Conservation (phyloP, 2,329 filamentous ascomycete genomes). For the Aureobasidium pullulans region DNA sequence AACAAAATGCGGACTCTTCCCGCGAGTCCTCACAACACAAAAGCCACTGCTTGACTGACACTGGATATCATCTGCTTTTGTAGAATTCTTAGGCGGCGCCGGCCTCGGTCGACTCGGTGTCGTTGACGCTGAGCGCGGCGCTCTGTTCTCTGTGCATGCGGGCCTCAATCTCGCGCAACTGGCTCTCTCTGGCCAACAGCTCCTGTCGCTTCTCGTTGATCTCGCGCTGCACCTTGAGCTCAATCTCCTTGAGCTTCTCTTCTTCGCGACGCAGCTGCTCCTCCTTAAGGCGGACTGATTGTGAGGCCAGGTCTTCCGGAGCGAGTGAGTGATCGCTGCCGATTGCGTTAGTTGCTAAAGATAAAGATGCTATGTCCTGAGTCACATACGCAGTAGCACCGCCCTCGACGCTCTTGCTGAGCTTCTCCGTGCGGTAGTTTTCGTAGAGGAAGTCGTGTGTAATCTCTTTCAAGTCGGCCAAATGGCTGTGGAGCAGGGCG, state of each 20-base stretch:
- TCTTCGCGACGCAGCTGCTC: constrained; percentile 98
- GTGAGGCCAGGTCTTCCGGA: constrained; percentile 91
- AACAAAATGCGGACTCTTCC: constrained; percentile 2
- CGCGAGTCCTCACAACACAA: neutral
- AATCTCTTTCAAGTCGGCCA: constrained; percentile 98
- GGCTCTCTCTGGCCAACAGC: constrained; percentile 90
- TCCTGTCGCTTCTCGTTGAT: constrained; percentile 99
- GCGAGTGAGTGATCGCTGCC: constrained; percentile 79
- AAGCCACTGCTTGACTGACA: neutral
- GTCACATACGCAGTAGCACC: constrained; percentile 73
- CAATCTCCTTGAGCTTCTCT: constrained; percentile 99
- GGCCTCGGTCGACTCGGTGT: constrained; percentile 18
- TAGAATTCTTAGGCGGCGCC: constrained; percentile 14
- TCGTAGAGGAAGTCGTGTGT: constrained; percentile 99
- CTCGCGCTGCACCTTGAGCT: constrained; percentile 98
- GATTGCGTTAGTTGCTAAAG: constrained; percentile 21
- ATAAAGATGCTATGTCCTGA: neutral
- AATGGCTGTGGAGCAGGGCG: constrained; percentile 91
- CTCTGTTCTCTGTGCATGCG: constrained; percentile 68
- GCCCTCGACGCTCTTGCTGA: constrained; percentile 97
- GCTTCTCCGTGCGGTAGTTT: constrained; percentile 99
- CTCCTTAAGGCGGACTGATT: constrained; percentile 98
- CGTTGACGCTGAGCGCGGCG: constrained; percentile 16
- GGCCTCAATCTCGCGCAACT: constrained; percentile 97
- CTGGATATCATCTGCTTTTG: neutral